Evolutionary conservation across 179 eudicot species (phyloP), one percentile per base, ranked within the genome.

Genomic region (Beta corolliflora): DNA sequence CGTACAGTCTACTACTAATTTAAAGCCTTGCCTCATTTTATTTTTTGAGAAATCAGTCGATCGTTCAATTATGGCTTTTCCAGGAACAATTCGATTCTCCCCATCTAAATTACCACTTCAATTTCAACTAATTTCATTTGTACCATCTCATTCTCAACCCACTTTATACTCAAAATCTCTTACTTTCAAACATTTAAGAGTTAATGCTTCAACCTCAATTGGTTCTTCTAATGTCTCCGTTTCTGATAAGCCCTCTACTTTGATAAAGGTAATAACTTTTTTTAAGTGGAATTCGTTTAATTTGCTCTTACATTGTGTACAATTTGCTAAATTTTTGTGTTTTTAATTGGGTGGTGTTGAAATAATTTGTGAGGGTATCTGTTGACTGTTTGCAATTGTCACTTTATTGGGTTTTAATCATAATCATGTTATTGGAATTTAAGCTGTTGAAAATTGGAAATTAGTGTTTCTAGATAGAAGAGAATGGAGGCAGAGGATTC

Each of bases 181-280:
- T 61, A 66, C 88, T 56, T 74, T 68, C 13, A 89, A 87, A 36
- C 77, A 75, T n/a, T 80, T 88, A 3, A 65, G 63, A 36, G 75
- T 84, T 4, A 52, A 59, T 69, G 87, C 91, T 85, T 88, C 92
- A 59, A 75, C 90, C 79, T 91, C 93, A 5, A 48, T 85, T 71
- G 84, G 74, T 80, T 87, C 73, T 77, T 80, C 88, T 56, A 81
- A 58, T 76, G 50, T 81, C 65, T 77, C 91, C 5, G 78, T 81
- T 78, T 64, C 84, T 77, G 82, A 81, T 66, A 77, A 79, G 44
- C 74, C 86, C 5, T 77, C 88, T 13, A 69, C 64, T 59, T 36
- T 78, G 0, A 67, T 55, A 13, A 88, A 88, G 85, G 90, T 87
- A 81, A 36, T 36, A 36, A 36, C 63, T 12, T 65, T 7, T 9